A percentile compares a stretch with the other conserved stretches of the same genome.
Evolutionary conservation across 208 protist genomes (phyloP).

Genomic region (Leishmania turanica): DNA sequence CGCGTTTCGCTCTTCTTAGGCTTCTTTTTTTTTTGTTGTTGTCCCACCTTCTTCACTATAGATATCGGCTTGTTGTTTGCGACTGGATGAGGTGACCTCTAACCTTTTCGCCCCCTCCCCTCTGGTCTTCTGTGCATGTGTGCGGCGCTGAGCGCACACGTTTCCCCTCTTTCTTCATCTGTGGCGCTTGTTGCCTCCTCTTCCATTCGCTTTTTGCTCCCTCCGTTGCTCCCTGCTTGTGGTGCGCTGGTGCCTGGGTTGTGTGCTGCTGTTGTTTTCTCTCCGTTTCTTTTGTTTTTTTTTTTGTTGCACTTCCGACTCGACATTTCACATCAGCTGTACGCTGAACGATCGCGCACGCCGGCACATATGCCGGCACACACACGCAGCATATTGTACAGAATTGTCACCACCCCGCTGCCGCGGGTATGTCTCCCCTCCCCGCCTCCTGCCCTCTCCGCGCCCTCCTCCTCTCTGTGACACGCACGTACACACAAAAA

Average conservation of each 20-base stretch:
- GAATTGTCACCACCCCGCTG: too few relatives aligned
- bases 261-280: neutral
- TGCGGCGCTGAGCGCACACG: neutral
- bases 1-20: neutral
- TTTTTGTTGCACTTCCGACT: neutral
- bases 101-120: too few relatives aligned
- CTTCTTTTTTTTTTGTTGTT: neutral
- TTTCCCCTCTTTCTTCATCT: neutral
- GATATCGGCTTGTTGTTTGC: neutral
- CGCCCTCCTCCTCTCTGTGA: neutral
- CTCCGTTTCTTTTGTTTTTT: neutral
- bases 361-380: too few relatives aligned
- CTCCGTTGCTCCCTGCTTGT: neutral
- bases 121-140: neutral
- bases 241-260: neutral
- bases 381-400: too few relatives aligned
- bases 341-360: neutral
- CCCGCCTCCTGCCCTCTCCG: too few relatives aligned
- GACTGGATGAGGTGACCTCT: neutral
- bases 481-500: neutral
- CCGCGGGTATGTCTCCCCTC: too few relatives aligned
- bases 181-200: neutral
- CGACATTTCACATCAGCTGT: neutral
- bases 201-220: neutral
- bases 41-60: neutral